A percentile compares a stretch with the other conserved stretches of the same genome.
These are phyloP conservation scores for Sechiopsis laciniata DNA, from an alignment of 306 rosid species.

Conservation along the genomic window DNA sequence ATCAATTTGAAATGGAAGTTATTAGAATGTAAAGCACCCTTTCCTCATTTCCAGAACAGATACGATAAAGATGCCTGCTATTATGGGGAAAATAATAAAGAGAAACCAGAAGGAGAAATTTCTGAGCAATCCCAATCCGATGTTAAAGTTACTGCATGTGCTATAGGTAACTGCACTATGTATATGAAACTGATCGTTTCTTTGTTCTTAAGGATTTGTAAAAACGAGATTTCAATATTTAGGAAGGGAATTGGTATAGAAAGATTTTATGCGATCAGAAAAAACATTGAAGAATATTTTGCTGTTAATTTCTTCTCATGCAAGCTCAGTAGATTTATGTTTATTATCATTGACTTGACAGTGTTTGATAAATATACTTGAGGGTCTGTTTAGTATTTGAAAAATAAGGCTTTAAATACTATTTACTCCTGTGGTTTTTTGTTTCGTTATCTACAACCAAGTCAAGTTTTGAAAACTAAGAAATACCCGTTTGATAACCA, in stretches of 20 bases:
- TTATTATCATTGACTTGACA: background rate
- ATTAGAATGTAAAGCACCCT: background rate
- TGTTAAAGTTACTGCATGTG: conserved; percentile 35
- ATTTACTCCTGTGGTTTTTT: too few species aligned
- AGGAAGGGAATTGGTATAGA: background rate
- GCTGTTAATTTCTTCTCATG: background rate
- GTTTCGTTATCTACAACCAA: too few species aligned
- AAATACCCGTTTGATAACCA: too few species aligned
- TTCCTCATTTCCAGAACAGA: conserved; percentile 35
- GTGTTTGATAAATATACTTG: background rate
- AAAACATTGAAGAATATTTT: background rate
- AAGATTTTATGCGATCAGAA: background rate
- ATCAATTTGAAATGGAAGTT: conserved; percentile 12
- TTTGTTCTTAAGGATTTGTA: conserved; percentile 1
- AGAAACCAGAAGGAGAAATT: conserved; percentile 25
- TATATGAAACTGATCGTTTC: background rate
- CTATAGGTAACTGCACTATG: conserved; percentile 39
- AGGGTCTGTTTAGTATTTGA: too few species aligned
- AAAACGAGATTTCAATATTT: background rate
- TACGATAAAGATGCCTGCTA: conserved; percentile 35
- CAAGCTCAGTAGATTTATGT: background rate
- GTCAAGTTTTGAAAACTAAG: too few species aligned
- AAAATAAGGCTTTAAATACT: too few species aligned
- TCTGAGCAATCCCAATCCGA: conserved; percentile 28
- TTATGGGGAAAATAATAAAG: conserved; percentile 29